Base-by-base conservation (phyloP, 2,329 filamentous ascomycete species). In the Nothomitra cinnamomea region DNA sequence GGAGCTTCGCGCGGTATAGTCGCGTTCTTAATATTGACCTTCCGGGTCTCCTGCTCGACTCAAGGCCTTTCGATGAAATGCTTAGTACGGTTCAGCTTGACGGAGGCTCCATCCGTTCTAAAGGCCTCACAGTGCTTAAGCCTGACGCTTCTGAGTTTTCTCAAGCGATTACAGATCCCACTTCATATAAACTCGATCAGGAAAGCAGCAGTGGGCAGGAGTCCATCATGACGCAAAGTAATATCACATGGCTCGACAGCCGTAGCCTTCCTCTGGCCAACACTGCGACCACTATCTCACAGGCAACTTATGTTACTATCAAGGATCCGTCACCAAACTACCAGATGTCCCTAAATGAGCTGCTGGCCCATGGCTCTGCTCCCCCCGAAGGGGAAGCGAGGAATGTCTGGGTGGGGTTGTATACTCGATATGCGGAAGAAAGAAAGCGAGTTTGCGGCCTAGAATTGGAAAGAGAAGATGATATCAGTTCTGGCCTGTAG, bases 401-500 rank as follows among this genome's bases (percentile, higher is more conserved):
- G 53, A 56, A 51, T n/a, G 56, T 56, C 7, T 59, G 58, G 59
- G 53, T 58, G 42, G 51, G 47, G 8, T 48, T 56, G 1, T 59
- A 60, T 52, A 56, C 57, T 19, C 51, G 32, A 36, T 59, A 55
- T 41, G 41, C 54, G 17, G 49, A 59, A 13, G 41, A 38, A 43
- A 57, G 58, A 43, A 57, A 55, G 55, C 47, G 56, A 2, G 38
- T 59, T 3, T 60, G 59, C 53, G 58, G 58, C 10, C 49, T 59
- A 49, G 58, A 59, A 49, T 25, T 59, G 52, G 54, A 58, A 25
- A 25, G 3, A 43, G 19, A 24, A 21, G 13, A 25, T n/a, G 21
- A 24, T 2, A 25, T 15, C 19, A 21, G 13, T 2, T 47, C 5
- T 47, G 21, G 22, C 25, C 43, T 5, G 22, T n/a, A 12, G 21